Conservation (phyloP, 2,329 filamentous ascomycete species). For the Aureobasidium leucospermi region DNA sequence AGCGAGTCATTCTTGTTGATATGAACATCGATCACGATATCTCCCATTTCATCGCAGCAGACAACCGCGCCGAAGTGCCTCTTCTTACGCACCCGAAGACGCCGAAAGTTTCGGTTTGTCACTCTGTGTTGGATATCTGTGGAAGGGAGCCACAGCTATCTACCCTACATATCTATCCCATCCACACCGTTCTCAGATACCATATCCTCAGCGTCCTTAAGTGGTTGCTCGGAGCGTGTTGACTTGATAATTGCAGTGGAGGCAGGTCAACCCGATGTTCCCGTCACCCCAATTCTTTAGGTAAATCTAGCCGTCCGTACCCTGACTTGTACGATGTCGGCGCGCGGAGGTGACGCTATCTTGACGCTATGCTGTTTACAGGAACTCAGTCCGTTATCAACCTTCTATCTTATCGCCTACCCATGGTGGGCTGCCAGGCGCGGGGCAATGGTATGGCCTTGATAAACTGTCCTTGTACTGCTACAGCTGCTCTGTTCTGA, state of each 20-base stretch:
- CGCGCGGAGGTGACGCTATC: neutral
- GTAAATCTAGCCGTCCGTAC: conserved; percentile 4
- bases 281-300: conserved; percentile 1
- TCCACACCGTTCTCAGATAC: neutral
- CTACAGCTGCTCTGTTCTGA: neutral
- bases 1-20: too few species aligned
- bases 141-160: neutral
- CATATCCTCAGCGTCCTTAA: neutral
- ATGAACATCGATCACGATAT: neutral
- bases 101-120: neutral
- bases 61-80: neutral
- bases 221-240: neutral
- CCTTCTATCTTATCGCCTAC: conserved; percentile 3
- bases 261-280: neutral
- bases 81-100: neutral
- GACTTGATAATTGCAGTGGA: neutral
- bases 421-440: neutral
- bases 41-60: neutral
- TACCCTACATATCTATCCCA: neutral
- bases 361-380: neutral
- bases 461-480: neutral
- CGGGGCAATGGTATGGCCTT: neutral
- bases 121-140: too few species aligned
- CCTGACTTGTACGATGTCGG: neutral
- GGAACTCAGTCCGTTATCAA: neutral